Conservation (phyloP, 805 yeast species). For the Lipomyces starkeyi region DNA sequence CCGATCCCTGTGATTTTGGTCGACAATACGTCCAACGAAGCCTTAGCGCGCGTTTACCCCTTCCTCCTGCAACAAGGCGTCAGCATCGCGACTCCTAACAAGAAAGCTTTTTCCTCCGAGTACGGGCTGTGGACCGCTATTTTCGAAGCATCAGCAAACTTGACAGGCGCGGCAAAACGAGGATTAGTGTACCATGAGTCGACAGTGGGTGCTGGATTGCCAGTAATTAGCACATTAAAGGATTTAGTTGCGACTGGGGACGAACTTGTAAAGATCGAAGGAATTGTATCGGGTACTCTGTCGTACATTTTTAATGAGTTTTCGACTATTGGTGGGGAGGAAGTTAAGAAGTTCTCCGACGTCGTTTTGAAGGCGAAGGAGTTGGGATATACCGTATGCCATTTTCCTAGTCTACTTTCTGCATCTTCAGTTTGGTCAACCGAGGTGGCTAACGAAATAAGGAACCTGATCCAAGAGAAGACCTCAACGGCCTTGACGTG, state of each 20-base stretch:
- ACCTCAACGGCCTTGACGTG: slow-evolving; percentile 95
- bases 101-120: slow-evolving; percentile 90
- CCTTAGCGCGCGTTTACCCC: slow-evolving; percentile 79
- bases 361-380: slow-evolving; percentile 86
- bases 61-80: slow-evolving; percentile 74
- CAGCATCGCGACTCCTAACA: slow-evolving; percentile 97
- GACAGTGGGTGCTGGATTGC: slow-evolving; percentile 98
- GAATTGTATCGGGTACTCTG: slow-evolving; percentile 94
- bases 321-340: slow-evolving; percentile 63
- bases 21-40: slow-evolving; percentile 90
- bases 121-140: slow-evolving; percentile 77
- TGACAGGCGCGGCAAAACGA: slow-evolving; percentile 50
- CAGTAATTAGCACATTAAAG: slow-evolving; percentile 84
- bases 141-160: slow-evolving; percentile 56
- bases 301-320: slow-evolving; percentile 94
- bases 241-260: slow-evolving; percentile 94
- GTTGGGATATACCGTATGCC: slow-evolving; percentile 74
- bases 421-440: background rate
- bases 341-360: slow-evolving; percentile 78
- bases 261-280: slow-evolving; percentile 87
- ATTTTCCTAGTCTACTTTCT: background rate
- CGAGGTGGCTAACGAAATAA: slow-evolving; percentile 1
- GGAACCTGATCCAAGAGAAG: slow-evolving; percentile 99
- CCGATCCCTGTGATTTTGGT: slow-evolving; percentile 80
- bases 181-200: slow-evolving; percentile 96